These are phyloP conservation scores for Puccinia hordei DNA, from an alignment of 1,284 basidiomycete genomes.

Conservation along the genomic window DNA sequence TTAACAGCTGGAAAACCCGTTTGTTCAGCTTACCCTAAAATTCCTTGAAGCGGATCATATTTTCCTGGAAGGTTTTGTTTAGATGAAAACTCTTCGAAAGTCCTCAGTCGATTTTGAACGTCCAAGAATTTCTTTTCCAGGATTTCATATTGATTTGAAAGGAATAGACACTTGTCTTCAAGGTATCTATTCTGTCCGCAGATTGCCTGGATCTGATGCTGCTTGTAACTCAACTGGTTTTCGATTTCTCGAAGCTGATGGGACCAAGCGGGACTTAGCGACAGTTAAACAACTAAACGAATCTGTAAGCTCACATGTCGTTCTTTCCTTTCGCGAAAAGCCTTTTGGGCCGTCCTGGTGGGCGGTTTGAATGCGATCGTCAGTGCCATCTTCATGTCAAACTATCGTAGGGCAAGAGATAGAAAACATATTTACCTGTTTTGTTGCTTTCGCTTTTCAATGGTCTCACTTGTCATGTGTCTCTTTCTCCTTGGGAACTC, in stretches of 20 bases:
- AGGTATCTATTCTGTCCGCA: conserved; percentile 34
- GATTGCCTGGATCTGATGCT: conserved; percentile 31
- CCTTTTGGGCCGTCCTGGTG: conserved; percentile 33
- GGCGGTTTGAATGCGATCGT: neutral
- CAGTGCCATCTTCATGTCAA: neutral
- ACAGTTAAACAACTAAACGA: neutral
- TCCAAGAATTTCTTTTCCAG: conserved; percentile 31
- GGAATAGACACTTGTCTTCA: conserved; percentile 26
- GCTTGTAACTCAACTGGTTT: conserved; percentile 34
- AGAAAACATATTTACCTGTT: conserved; percentile 27
- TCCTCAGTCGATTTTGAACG: conserved; percentile 19
- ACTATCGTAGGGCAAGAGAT: neutral
- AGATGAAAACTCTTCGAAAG: conserved; percentile 23
- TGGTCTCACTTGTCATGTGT: conserved; percentile 33
- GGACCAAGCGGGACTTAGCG: neutral
- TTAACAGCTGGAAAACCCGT: neutral
- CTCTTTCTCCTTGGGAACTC: conserved; percentile 30
- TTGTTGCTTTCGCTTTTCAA: conserved; percentile 40
- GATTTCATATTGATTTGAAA: conserved; percentile 42
- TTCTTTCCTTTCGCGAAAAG: conserved; percentile 37
- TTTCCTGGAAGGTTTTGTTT: conserved; percentile 16
- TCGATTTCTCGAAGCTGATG: conserved; percentile 33
- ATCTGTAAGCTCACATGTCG: conserved; percentile 1
- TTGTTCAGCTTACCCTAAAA: conserved; percentile 16
- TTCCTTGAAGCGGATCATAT: conserved; percentile 20